Base-by-base conservation (phyloP, 2,329 filamentous ascomycete genomes). In the Fusarium sp. region DNA sequence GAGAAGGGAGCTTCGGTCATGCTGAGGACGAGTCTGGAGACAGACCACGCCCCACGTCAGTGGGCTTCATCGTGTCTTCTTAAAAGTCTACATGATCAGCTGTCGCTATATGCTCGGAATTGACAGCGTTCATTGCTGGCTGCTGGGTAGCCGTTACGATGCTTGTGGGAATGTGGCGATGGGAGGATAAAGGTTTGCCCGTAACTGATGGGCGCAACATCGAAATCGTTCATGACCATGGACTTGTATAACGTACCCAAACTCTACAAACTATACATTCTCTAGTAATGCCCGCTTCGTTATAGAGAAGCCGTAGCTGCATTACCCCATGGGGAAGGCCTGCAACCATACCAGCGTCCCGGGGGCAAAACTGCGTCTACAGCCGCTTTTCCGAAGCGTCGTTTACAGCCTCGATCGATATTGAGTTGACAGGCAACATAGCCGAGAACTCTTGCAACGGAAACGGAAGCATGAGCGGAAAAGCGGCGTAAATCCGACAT, bases 321-420 rank as follows among this genome's bases (percentile, higher is more conserved):
- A 30, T 30, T 58, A 58, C 56, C 35, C 56, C 56, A 58, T 58
- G 56, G 56, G 56, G 56, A 58, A 58, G 56, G 8, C 54, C 23
- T 23, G 54, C 34, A 39, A 18, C 20, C 25, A 39, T 7, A 16
- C 16, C 8, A 32, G 3, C 6, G 16, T 58, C 23, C 35, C 23
- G 9, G 23, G 5, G 54, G 11, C n/a, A 14, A 30, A 43, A 27
- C 2, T 20, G 57, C 57, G 25, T 59, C 25, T 43, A 20, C 25
- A 59, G 25, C 57, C 57, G 57, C 57, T 41, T 60, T 39, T 60
- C 57, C 57, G 57, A 25, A n/a, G 30, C 37, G 18, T 27, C 25
- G 37, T 43, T n/a, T 60, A 14, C 13, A 32, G 37, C 37, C 35
- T 58, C 23, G 30, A 58, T 41, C 25, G 23, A 6, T 7, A 13